Base-by-base conservation (phyloP, 2,329 filamentous ascomycete species). In the Cryphonectria radicalis region DNA sequence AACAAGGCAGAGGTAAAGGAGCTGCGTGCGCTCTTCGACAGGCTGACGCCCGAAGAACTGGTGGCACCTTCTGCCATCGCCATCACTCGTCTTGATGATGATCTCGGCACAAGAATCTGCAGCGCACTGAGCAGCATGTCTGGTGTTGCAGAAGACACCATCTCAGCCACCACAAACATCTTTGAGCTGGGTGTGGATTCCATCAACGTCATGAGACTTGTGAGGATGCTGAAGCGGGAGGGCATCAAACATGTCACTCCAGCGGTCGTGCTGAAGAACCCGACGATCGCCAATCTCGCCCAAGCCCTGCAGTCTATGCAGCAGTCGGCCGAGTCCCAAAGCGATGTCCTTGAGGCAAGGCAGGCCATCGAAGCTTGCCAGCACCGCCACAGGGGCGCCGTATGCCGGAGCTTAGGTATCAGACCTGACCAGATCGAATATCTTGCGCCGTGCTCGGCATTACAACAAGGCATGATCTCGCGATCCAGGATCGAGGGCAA, bases 141-240 rank as follows among this genome's bases (percentile, higher is more conserved):
- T 2, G 81, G 83, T 0, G 73, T 88, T 1, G 77, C 83, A 0
- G 68, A 77, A 3, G 76, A 80, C 0, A 80, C 82, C 0, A 82
- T 93, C 2, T 81, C 80, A 0, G 81, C 86, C 2, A 83, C 82
- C 0, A 89, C 90, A 0, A 97, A 90, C 72, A 88, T 97, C 25
- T 97, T 96, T 75, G 93, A 97, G 74, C 83, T 97, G 1, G 95
- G 95, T 0, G 85, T 98, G 35, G 95, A 97, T 76, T 98, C 95
- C 0, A 94, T 98, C 22, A 94, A 93, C 0, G 92, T 91, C 0
- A 90, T 97, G 63, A 86, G 89, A 10, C 86, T 98, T 42, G 86
- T 92, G 0, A 85, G 87, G 6, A 79, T 85, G 17, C 82, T 98
- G 19, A 92, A 89, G 74, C 83, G 86, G 3, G 82, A 82, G 2